Base-by-base conservation (phyloP, 345 rosid species). In the Psidium guajava region DNA sequence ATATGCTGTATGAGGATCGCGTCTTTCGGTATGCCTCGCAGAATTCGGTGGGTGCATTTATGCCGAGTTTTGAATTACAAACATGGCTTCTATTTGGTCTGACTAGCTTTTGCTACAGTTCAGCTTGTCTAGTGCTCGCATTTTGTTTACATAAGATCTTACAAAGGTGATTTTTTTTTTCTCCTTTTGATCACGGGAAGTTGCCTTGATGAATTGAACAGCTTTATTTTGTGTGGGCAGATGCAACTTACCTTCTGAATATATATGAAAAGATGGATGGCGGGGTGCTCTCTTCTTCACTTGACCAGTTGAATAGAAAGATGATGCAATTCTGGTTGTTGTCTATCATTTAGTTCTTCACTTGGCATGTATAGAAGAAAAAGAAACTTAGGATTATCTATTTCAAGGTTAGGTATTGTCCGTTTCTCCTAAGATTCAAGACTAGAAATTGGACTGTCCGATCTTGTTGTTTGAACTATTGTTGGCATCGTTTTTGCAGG, bases 1-100 rank as follows among this genome's bases (percentile, higher is more conserved):
- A 95, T 91, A 84, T 95, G 83, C 88, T 97, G n/a, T 97, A 95
- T 54, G 98, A 97, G 89, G 99, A 97, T 85, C 94, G 98, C 25
- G 92, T 97, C 82, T 97, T 95, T 86, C 94, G 88, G 53, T 97
- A 92, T 90, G 99, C 98, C 82, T 94, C 98, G 16, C 84, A 88
- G 32, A 97, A 93, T 87, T 95, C 98, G 80, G 98, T 95, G 87
- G 87, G 98, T 88, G 21, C 80, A 69, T 32, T 36, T 18, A 69
- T 69, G 44, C 44, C 0, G 47, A 4, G 24, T 69, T 47, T 36
- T 36, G 80, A 4, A 69, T 36, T 69, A 69, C 47, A 3, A 64
- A 28, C 75, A 8, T 64, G 28, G 75, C 75, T 64, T 64, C 75
- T 3, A 36, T 64, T 64, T 28, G 75, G 75, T 64, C 44, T 16